phyloP scores from a whole-genome alignment of 495 filamentous ascomycete genomes.

The Penicillium ochrochloron region DNA sequence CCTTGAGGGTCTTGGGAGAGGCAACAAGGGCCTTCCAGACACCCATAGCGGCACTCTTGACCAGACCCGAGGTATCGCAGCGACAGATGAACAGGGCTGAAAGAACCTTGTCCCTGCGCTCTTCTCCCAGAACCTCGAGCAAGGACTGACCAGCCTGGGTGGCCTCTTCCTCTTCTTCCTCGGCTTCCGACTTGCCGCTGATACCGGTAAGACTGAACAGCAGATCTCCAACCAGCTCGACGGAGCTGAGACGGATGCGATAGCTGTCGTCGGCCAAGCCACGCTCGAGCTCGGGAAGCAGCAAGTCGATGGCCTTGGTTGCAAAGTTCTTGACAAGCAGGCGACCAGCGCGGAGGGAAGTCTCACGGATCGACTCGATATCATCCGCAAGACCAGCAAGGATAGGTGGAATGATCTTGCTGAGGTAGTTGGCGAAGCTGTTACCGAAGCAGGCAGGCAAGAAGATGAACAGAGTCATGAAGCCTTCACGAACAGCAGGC shows the following conservation, averaged over 20 bases:
- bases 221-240: conserved; percentile 94
- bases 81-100: conserved; percentile 97
- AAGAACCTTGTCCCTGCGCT: conserved; percentile 92
- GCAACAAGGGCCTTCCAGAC: conserved; percentile 98
- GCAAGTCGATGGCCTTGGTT: conserved; percentile 87
- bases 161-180: conserved; percentile 77
- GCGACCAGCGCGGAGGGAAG: conserved; percentile 87
- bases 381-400: conserved; percentile 94
- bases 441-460: conserved; percentile 98
- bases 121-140: conserved; percentile 90
- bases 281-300: conserved; percentile 92
- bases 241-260: conserved; percentile 95
- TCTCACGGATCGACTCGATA: conserved; percentile 92
- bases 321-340: conserved; percentile 98
- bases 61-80: conserved; percentile 92
- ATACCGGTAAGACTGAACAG: conserved; percentile 98
- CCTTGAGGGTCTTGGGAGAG: conserved; percentile 89
- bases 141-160: conserved; percentile 88
- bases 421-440: conserved; percentile 94
- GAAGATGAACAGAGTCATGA: conserved; percentile 99
- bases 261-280: conserved; percentile 94
- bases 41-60: conserved; percentile 84
- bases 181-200: conserved; percentile 78
- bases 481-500: conserved; percentile 88
- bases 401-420: conserved; percentile 95